These are phyloP conservation scores for Ceratobasidium sp. DNA, from an alignment of 1,284 basidiomycete genomes.

Conservation along the genomic window DNA sequence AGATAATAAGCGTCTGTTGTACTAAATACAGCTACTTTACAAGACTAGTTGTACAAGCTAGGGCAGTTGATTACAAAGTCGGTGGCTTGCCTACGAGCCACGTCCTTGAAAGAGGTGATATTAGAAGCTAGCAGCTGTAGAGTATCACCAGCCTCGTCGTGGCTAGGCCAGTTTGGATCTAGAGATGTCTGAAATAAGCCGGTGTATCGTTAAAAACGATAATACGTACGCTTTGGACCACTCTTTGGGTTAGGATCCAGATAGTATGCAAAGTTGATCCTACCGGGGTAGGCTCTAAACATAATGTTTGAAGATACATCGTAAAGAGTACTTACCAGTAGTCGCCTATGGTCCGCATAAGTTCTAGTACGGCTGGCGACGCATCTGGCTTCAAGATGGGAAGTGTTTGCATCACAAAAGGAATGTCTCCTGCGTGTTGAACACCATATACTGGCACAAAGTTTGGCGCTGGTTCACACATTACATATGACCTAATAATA, in stretches of 20 bases:
- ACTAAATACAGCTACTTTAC: background rate
- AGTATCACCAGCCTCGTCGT: background rate
- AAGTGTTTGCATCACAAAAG: constrained; percentile 17
- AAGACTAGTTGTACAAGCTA: constrained; percentile 18
- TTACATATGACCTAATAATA: constrained; percentile 14
- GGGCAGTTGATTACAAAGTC: constrained; percentile 26
- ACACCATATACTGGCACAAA: constrained; percentile 4
- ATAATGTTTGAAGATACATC: background rate
- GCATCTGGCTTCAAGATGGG: background rate
- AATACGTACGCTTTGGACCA: constrained; percentile 1
- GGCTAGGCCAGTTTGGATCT: constrained; percentile 21
- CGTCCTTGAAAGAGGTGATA: constrained; percentile 28
- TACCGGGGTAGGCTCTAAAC: background rate
- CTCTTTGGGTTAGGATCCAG: constrained; percentile 26
- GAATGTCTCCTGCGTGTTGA: constrained; percentile 16
- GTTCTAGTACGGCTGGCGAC: constrained; percentile 10
- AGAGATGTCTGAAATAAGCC: background rate
- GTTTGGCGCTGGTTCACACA: background rate
- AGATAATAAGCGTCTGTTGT: too few relatives aligned
- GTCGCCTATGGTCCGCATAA: constrained; percentile 23
- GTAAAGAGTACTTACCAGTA: constrained; percentile 8
- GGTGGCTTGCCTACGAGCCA: background rate
- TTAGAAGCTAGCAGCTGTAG: constrained; percentile 32
- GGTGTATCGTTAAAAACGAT: too few relatives aligned
- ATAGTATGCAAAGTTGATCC: constrained; percentile 43